Evolutionary conservation across 129 eudicot species (phyloP), one percentile per base, ranked within the genome.

Genomic region (Silybum marianum): DNA sequence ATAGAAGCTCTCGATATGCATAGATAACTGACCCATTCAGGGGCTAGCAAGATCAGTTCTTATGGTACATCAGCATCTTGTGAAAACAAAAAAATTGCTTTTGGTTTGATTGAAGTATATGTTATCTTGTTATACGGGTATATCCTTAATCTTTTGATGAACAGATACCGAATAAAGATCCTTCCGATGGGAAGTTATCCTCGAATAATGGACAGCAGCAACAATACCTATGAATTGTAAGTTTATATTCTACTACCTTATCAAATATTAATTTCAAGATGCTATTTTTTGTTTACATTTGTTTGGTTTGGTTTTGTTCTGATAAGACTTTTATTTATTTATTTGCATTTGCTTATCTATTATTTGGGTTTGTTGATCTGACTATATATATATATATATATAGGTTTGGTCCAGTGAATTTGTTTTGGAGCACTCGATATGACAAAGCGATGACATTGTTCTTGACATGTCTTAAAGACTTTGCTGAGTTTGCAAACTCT

Each of bases 181-280:
- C 88, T 88, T 82, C 98, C 98, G 36, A 91, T 91, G 99, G 99
- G 99, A 62, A 95, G 99, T 82, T 95, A 95, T 82, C 98, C 99
- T 78, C 95, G 95, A 75, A 89, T 95, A 25, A 91, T 89, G 97
- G 97, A 95, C 82, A 90, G 87, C 84, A 90, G 88, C 86, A 89
- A 89, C 93, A 95, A 84, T 88, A 88, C 91, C n/a, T 95, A 95
- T 77, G 97, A 95, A 79, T 90, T 95, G 99, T 92, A 89, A 88
- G 99, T 84, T 81, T 74, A 13, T 72, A 46, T 42, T 6, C 13
- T 36, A 40, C 40, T 42, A 54, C 42, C 66, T 80, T 76, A n/a
- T 19, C 39, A 76, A 25, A 74, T 74, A 36, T 74, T 26, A 46
- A 36, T 22, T 25, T 30, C 16, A 28, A 30, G 6, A 21, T 22